Conservation (phyloP, 2,329 filamentous ascomycete genomes). For the Botryotinia globosa region DNA sequence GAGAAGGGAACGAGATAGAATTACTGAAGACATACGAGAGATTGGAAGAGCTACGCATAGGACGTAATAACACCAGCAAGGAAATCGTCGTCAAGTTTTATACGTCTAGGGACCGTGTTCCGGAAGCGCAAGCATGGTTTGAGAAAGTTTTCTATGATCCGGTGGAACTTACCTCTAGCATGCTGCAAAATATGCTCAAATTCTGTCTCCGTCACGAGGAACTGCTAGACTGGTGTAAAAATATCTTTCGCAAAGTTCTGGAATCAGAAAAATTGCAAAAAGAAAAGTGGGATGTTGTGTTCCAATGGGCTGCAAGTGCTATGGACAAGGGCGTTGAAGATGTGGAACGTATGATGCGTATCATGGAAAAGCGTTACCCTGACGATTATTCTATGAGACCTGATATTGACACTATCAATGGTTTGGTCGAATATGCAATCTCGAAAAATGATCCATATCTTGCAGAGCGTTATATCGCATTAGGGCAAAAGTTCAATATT, state of each 20-base stretch:
- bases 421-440: conserved; percentile 69
- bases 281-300: conserved; percentile 66
- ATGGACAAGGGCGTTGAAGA: conserved; percentile 68
- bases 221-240: conserved; percentile 60
- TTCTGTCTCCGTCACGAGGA: conserved; percentile 56
- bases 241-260: conserved; percentile 50
- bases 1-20: conserved; percentile 56
- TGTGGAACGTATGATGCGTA: conserved; percentile 67
- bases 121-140: conserved; percentile 68
- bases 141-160: conserved; percentile 41
- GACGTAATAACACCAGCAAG: conserved; percentile 48
- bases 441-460: conserved; percentile 66
- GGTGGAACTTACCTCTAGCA: not conserved
- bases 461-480: conserved; percentile 68
- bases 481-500: conserved; percentile 65
- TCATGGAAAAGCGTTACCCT: conserved; percentile 55
- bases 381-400: conserved; percentile 51
- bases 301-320: conserved; percentile 72
- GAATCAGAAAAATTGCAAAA: conserved; percentile 47
- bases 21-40: conserved; percentile 55
- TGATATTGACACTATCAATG: conserved; percentile 72
- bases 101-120: conserved; percentile 53
- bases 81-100: conserved; percentile 61
- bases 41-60: conserved; percentile 48
- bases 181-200: conserved; percentile 53